phyloP scores from a whole-genome alignment of 1,284 basidiomycete species.

The Malassezia sympodialis region DNA sequence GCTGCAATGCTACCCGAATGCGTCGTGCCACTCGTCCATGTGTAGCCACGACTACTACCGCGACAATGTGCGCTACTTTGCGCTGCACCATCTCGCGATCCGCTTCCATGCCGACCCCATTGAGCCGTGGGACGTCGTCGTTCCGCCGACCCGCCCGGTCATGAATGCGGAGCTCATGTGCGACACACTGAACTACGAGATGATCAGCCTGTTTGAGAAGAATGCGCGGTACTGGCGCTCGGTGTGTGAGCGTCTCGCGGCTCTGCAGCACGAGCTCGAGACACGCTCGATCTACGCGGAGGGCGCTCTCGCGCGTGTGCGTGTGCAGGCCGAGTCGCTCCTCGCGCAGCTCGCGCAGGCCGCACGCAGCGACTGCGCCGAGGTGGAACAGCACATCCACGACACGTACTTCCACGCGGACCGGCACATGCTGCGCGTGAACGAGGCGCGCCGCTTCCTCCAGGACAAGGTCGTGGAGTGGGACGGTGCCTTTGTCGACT shows the following conservation, averaged over 20 bases:
- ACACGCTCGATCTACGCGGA: neutral
- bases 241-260: slow-evolving; percentile 51
- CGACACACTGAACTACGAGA: slow-evolving; percentile 79
- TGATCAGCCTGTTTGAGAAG: slow-evolving; percentile 63
- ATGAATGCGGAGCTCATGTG: slow-evolving; percentile 75
- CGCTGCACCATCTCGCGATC: slow-evolving; percentile 61
- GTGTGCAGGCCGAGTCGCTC: slow-evolving; percentile 24
- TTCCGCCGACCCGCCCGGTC: slow-evolving; percentile 76
- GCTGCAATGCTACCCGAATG: slow-evolving; percentile 75
- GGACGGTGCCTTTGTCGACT: slow-evolving; percentile 68
- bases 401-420: slow-evolving; percentile 51
- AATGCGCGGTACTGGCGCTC: slow-evolving; percentile 59
- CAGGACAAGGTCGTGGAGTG: slow-evolving; percentile 95
- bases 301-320: slow-evolving; percentile 22
- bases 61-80: slow-evolving; percentile 87
- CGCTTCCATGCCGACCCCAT: slow-evolving; percentile 81
- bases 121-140: slow-evolving; percentile 66
- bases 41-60: slow-evolving; percentile 91
- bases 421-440: slow-evolving; percentile 77
- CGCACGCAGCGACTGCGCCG: slow-evolving; percentile 49
- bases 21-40: slow-evolving; percentile 63
- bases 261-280: slow-evolving; percentile 50
- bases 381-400: slow-evolving; percentile 67
- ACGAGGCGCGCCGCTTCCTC: slow-evolving; percentile 71
- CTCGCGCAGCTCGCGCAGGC: slow-evolving; percentile 21